Evolutionary conservation across 2,329 filamentous ascomycete genomes (phyloP), one percentile per base, ranked within the genome.

Genomic region (Trichoderma atrobrunneum): DNA sequence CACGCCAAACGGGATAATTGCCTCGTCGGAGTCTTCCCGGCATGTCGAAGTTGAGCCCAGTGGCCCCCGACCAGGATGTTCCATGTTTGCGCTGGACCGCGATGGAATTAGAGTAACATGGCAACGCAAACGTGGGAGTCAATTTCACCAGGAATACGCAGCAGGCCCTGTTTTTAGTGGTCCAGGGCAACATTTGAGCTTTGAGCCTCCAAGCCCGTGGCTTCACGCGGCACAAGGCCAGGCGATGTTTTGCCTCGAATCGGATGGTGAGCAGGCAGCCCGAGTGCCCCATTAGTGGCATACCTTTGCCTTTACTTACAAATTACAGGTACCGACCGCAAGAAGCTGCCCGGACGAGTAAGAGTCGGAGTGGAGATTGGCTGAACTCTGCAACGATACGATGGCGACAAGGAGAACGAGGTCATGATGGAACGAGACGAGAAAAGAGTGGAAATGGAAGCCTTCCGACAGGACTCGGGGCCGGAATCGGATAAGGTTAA

Each of bases 21-120:
- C 69, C 69, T 71, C 69, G 69, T 66, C 69, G 69, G 69, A 71
- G 69, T 60, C 61, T 48, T 71, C 61, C 69, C 69, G 69, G 68
- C 48, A 71, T 71, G 48, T 48, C 39, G 39, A 43, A 10, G 39
- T 43, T 24, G 21, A 71, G 39, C 43, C 16, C 28, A 63, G 28
- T 26, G 48, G 59, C 59, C 54, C 18, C 62, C 18, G 66, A 51
- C 67, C 39, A 54, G 67, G 57, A 62, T 70, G 39, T 36, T 61
- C 39, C 67, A n/a, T 70, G 67, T 16, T 34, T 18, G 10, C 18
- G 60, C 60, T 28, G 60, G 32, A 39, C 48, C n/a, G 48, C 48
- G 21, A 54, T 54, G 48, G 48, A 54, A 54, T 24, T 24, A 54
- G 48, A 54, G 48, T 54, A 54, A 24, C 48, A 54, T 54, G 48